phyloP scores from a whole-genome alignment of 805 yeast species.

The Alloascoidea hylecoeti region DNA sequence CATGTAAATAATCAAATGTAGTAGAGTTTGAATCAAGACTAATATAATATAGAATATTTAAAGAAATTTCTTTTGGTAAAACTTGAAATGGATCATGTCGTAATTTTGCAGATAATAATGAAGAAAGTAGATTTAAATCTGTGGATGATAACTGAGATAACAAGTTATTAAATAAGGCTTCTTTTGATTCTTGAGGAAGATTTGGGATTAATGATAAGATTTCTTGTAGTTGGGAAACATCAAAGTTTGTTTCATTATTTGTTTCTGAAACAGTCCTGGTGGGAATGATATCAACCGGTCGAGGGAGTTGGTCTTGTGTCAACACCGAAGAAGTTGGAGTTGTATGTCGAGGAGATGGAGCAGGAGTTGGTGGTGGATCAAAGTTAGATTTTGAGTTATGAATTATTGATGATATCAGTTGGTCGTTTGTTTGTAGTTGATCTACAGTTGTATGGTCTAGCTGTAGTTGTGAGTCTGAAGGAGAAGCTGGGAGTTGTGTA shows the following conservation, averaged over 20 bases:
- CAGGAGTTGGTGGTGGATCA: neutral
- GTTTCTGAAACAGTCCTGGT: neutral
- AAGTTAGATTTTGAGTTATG: no score
- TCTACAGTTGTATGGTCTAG: no score
- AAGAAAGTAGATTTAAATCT: constrained; percentile 7
- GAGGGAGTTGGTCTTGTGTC: neutral
- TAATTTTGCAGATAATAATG: constrained; percentile 19
- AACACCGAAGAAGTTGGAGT: neutral
- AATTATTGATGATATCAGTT: no score
- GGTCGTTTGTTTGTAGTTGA: no score
- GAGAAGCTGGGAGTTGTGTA: no score
- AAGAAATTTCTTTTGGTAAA: constrained; percentile 70
- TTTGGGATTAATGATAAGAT: neutral
- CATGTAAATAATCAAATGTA: constrained; percentile 87
- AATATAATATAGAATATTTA: constrained; percentile 70
- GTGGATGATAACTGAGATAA: neutral
- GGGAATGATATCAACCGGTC: neutral
- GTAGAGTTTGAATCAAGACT: constrained; percentile 79
- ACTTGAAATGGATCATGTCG: constrained; percentile 25
- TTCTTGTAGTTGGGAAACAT: neutral
- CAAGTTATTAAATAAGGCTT: neutral
- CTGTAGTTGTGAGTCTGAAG: no score
- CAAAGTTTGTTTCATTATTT: neutral
- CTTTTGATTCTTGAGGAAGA: neutral
- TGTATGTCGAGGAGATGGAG: neutral